Evolutionary conservation across 805 yeast species (phyloP).

Genomic region (Pichia nakasei): DNA sequence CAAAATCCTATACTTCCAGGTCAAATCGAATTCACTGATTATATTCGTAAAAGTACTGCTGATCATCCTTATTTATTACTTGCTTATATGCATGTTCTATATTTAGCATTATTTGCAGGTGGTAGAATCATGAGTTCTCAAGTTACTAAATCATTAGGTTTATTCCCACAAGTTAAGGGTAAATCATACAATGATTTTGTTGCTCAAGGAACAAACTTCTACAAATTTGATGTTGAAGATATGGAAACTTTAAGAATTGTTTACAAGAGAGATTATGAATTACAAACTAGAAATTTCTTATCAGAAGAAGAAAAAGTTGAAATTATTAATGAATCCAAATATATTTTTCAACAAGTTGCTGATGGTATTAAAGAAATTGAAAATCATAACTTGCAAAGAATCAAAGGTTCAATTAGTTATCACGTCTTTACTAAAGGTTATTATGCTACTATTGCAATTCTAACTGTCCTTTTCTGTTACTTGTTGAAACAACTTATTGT

Average conservation of each 20-base stretch:
- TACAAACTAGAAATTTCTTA: constrained; percentile 62
- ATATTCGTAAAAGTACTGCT: constrained; percentile 43
- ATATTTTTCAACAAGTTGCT: constrained; percentile 55
- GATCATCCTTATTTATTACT: constrained; percentile 63
- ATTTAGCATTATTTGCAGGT: constrained; percentile 80
- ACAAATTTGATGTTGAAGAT: constrained; percentile 55
- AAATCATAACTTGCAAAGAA: constrained; percentile 48
- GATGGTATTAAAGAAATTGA: constrained; percentile 60
- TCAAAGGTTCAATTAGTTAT: constrained; percentile 48
- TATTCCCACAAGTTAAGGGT: constrained; percentile 69
- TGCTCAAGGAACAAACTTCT: constrained; percentile 58
- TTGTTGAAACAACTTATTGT: neutral
- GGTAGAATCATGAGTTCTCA: constrained; percentile 66
- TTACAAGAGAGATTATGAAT: constrained; percentile 71
- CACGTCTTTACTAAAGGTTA: constrained; percentile 45
- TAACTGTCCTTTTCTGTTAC: constrained; percentile 16
- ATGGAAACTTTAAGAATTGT: constrained; percentile 53
- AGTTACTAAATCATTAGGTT: constrained; percentile 54
- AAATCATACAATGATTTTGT: constrained; percentile 55
- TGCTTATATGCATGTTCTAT: constrained; percentile 81
- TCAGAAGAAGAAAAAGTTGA: constrained; percentile 64
- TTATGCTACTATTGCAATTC: constrained; percentile 31
- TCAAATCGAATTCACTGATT: constrained; percentile 55
- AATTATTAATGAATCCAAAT: constrained; percentile 58
- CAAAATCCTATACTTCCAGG: constrained; percentile 46